A percentile compares a stretch with the other conserved stretches of the same genome.
These are phyloP conservation scores for Blastocystis sp. DNA, from an alignment of 352 stramenopile species.

Conservation along the genomic window DNA sequence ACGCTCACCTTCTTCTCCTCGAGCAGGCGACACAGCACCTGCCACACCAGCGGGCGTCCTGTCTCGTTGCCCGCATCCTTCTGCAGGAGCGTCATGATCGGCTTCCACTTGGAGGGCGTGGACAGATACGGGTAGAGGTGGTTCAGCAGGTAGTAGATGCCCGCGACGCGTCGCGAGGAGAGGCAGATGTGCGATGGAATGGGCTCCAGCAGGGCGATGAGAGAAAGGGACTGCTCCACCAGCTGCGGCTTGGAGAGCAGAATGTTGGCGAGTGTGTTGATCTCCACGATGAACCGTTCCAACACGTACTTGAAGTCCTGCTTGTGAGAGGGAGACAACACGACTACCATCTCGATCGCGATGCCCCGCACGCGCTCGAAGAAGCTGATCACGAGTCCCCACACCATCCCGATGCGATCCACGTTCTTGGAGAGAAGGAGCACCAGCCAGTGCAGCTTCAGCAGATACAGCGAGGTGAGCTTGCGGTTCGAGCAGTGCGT, in stretches of 20 bases:
- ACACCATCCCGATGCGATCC: conserved; percentile 49
- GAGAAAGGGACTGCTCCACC: conserved; percentile 2
- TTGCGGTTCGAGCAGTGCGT: background rate
- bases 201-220: conserved; percentile 43
- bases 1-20: conserved; percentile 45
- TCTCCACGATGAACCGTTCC: conserved; percentile 32
- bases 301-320: conserved; percentile 56
- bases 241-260: conserved; percentile 63
- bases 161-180: conserved; percentile 26
- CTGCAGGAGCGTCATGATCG: conserved; percentile 6
- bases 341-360: conserved; percentile 14
- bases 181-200: conserved; percentile 43
- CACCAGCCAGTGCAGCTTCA: conserved; percentile 63
- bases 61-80: conserved; percentile 34
- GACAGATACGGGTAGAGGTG: conserved; percentile 20
- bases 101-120: conserved; percentile 11
- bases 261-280: conserved; percentile 32
- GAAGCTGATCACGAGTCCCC: conserved; percentile 56
- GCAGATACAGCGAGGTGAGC: conserved; percentile 8
- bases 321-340: background rate
- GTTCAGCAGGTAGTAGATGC: conserved; percentile 14
- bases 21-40: conserved; percentile 48
- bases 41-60: conserved; percentile 56
- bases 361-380: conserved; percentile 33
- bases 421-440: conserved; percentile 59